Evolutionary conservation across 2,329 filamentous ascomycete species (phyloP).

Genomic region (Fusarium sororula): DNA sequence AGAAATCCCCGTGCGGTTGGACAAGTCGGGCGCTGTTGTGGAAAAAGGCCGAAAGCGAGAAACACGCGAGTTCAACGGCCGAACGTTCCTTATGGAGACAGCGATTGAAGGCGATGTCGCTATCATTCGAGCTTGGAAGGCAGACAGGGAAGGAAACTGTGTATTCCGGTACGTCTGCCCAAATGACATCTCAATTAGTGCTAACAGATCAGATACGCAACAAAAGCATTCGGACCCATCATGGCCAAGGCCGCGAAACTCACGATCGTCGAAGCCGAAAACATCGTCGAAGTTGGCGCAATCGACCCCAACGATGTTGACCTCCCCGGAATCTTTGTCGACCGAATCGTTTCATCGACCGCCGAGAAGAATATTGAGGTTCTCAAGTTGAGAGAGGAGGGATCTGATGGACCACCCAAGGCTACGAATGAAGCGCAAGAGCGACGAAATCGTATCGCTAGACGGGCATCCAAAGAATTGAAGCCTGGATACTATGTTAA

Average conservation of each 20-base stretch:
- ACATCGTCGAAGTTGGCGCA: conserved; percentile 79
- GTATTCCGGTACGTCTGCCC: conserved; percentile 68
- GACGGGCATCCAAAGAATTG: conserved; percentile 80
- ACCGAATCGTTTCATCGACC: conserved; percentile 80
- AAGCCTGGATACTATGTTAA: conserved; percentile 85
- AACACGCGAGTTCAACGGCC: conserved; percentile 76
- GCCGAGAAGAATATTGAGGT: conserved; percentile 77
- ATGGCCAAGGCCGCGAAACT: conserved; percentile 84
- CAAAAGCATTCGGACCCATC: conserved; percentile 76
- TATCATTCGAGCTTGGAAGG: conserved; percentile 80
- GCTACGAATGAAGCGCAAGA: conserved; percentile 58
- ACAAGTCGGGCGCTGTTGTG: conserved; percentile 66
- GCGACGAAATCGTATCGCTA: conserved; percentile 76
- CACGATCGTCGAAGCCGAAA: conserved; percentile 85
- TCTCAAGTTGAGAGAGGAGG: conserved; percentile 63
- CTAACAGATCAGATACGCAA: conserved; percentile 64
- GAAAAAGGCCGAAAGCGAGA: conserved; percentile 74
- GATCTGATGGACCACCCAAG: conserved; percentile 50
- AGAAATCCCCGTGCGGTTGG: conserved; percentile 71
- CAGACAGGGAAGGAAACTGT: conserved; percentile 80
- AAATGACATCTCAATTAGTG: background rate
- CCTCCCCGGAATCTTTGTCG: conserved; percentile 83
- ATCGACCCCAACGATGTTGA: conserved; percentile 80
- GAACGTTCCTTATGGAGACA: conserved; percentile 79
- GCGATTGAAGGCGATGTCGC: conserved; percentile 80